phyloP scores from a whole-genome alignment of 1,139 yeast species.

The Petasospora fabianii region DNA sequence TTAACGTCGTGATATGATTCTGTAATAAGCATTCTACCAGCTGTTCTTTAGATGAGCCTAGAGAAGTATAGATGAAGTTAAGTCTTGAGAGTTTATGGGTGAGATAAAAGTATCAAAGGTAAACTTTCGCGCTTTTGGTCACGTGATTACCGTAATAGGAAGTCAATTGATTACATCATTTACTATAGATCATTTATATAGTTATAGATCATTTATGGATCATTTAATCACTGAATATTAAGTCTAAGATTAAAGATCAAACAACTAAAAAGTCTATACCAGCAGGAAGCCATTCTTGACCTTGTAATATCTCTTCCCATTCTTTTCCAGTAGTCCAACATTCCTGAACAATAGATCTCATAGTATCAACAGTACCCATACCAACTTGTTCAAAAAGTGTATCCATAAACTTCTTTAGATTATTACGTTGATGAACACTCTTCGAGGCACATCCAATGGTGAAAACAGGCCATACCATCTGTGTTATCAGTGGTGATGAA shows the following conservation, averaged over 20 bases:
- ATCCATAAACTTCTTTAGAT: constrained; percentile 35
- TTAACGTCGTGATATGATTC: constrained; percentile 63
- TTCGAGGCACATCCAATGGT: constrained; percentile 43
- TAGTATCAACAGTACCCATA: constrained; percentile 47
- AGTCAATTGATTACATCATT: too few relatives aligned
- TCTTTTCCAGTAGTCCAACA: constrained; percentile 40
- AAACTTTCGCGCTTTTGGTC: too few relatives aligned
- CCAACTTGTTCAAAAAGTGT: constrained; percentile 43
- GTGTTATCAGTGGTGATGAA: constrained; percentile 45
- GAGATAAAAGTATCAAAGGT: neutral
- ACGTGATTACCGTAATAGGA: too few relatives aligned
- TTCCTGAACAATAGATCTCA: constrained; percentile 30
- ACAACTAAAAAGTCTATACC: constrained; percentile 49
- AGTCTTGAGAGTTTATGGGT: neutral
- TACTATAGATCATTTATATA: too few relatives aligned
- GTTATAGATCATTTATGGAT: too few relatives aligned
- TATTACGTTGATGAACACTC: constrained; percentile 31
- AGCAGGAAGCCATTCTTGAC: constrained; percentile 41
- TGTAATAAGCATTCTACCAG: constrained; percentile 70
- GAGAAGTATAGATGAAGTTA: neutral
- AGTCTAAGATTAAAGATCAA: neutral
- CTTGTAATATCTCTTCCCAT: constrained; percentile 39
- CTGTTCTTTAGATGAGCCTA: neutral
- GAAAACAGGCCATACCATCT: constrained; percentile 59
- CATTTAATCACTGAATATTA: too few relatives aligned